A percentile compares a stretch with the other conserved stretches of the same genome.
Conservation (phyloP, 2,329 filamentous ascomycete genomes). For the Diaporthe caulivora region DNA sequence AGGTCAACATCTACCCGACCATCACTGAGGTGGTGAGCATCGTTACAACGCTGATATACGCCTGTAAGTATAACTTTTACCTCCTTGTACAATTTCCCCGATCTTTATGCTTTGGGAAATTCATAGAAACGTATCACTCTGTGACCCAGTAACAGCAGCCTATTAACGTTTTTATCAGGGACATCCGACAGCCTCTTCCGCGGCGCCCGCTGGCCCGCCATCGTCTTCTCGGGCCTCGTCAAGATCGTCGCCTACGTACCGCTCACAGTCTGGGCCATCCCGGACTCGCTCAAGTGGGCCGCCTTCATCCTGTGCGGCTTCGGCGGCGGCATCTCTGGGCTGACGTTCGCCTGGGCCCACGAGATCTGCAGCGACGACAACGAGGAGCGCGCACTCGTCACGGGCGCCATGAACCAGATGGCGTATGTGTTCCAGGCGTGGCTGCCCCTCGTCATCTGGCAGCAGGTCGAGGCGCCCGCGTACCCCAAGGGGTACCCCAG, state of each 20-base stretch:
- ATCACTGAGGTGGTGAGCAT: slow-evolving; percentile 67
- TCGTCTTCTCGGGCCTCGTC: slow-evolving; percentile 65
- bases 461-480: slow-evolving; percentile 70
- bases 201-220: slow-evolving; percentile 73
- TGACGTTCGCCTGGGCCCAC: slow-evolving; percentile 63
- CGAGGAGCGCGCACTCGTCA: slow-evolving; percentile 75
- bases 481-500: slow-evolving; percentile 69
- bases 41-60: slow-evolving; percentile 71
- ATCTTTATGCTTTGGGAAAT: no score
- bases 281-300: slow-evolving; percentile 71
- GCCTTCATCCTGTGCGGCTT: slow-evolving; percentile 70
- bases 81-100: no score
- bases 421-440: slow-evolving; percentile 78
- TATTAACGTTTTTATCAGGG: slow-evolving; percentile 43
- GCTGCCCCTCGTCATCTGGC: slow-evolving; percentile 76
- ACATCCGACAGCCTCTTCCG: slow-evolving; percentile 71
- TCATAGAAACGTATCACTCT: no score
- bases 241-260: slow-evolving; percentile 56
- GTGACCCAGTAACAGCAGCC: no score
- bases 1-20: slow-evolving; percentile 69
- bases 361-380: slow-evolving; percentile 65
- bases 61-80: slow-evolving; percentile 53
- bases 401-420: slow-evolving; percentile 76
- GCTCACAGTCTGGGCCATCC: slow-evolving; percentile 58
- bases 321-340: slow-evolving; percentile 59